Evolutionary conservation across 2,329 filamentous ascomycete species (phyloP).

Genomic region (Trichoderma arundinaceum): DNA sequence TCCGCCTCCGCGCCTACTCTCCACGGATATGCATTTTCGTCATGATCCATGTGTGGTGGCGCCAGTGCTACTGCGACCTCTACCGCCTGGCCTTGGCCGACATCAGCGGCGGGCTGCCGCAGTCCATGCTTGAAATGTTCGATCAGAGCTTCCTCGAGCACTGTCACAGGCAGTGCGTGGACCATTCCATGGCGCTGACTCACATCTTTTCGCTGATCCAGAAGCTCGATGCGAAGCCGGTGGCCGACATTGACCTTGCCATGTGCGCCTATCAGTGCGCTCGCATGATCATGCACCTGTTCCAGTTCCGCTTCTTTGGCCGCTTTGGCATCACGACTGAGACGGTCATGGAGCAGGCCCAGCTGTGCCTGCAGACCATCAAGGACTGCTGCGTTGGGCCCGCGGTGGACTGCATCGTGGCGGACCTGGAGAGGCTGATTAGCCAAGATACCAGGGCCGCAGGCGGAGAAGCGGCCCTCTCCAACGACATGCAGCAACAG

Average conservation of each 20-base stretch:
- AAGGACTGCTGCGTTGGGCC: constrained; percentile 58
- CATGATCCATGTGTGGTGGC: constrained; percentile 66
- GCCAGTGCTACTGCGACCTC: constrained; percentile 63
- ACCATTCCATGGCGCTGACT: constrained; percentile 61
- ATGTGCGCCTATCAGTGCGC: constrained; percentile 62
- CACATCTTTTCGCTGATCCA: constrained; percentile 61
- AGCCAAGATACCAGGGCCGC: constrained; percentile 48
- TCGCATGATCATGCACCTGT: constrained; percentile 58
- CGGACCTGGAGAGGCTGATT: constrained; percentile 60
- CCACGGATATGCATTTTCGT: constrained; percentile 62
- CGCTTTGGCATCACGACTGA: constrained; percentile 54
- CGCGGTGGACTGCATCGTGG: constrained; percentile 54
- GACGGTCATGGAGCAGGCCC: constrained; percentile 55
- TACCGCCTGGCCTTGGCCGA: constrained; percentile 60
- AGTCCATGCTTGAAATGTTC: constrained; percentile 51
- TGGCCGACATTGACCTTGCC: constrained; percentile 61
- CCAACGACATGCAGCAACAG: constrained; percentile 33
- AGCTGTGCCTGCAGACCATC: constrained; percentile 58
- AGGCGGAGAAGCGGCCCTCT: not conserved
- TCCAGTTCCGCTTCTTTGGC: constrained; percentile 50
- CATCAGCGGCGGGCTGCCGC: constrained; percentile 57
- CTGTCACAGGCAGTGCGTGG: constrained; percentile 58
- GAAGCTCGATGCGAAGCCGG: constrained; percentile 57
- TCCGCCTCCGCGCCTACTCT: constrained; percentile 62
- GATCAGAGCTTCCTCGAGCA: constrained; percentile 56